Base-by-base conservation (phyloP, 73 alveolate genomes). In the Paramecium sexaurelia region DNA sequence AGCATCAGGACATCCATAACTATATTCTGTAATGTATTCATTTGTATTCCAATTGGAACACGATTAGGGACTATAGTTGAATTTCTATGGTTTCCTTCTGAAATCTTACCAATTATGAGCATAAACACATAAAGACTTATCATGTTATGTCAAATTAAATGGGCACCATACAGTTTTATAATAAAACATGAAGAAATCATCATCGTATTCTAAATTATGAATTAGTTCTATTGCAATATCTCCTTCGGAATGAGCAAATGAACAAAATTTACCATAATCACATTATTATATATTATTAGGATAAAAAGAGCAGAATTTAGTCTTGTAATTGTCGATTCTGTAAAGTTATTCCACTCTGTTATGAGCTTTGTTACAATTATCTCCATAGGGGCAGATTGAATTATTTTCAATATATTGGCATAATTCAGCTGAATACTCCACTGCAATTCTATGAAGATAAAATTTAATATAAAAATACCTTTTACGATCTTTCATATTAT, bases 91-190 rank as follows among this genome's bases (percentile, higher is more conserved):
- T 84, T 96, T 96, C 56, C 99, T 96, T 85, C 99, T 95, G 85
- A 96, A 97, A 69, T 95, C 99, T 85, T 98, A 92, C 98, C 99
- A 98, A 84, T 97, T 98, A 91, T 98, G 99, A 47, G 99, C 99
- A 90, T 96, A 98, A 45, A 97, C 99, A 92, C 99, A 98, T 55
- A 92, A 92, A 39, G 96, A 99, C 24, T 96, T 97, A 68, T 96
- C 98, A 66, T 98, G 99, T 92, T 94, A 97, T 20, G 97, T 91
- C 41, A 94, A 94, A 56, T 95, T 96, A 92, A 93, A 95, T 17
- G 99, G 99, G 73, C 99, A 97, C 99, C 99, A 97, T n/a, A 95
- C 97, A 10, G 99, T 98, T 93, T 98, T 98, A 93, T 94, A 98
- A 92, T 95, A 95, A 92, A 93, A 95, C 96, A 97, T 95, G 82